Evolutionary conservation across 2,329 filamentous ascomycete species (phyloP), one percentile per base, ranked within the genome.

Genomic region (Cercospora sesami): DNA sequence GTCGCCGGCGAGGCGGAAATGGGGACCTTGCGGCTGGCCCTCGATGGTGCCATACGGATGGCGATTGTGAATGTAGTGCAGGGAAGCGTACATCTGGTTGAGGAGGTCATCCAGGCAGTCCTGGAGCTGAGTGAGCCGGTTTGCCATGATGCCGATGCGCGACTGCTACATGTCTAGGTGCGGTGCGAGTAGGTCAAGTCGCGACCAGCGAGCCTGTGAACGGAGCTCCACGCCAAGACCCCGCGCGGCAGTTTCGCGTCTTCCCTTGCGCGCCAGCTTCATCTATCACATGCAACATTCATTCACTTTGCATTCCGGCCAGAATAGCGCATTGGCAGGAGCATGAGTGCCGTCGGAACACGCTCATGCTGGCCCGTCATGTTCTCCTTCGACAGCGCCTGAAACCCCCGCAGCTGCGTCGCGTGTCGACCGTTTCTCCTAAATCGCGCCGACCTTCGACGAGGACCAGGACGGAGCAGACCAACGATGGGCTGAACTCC

Each of bases 121-220:
- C 80, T 96, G 92, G 67, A 95, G 84, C 79, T 95, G 92, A 1
- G 92, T 94, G 67, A 96, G 85, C 70, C 90, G 85, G 77, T 96
- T 92, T 30, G 73, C 74, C 75, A 76, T 76, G 30, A 48, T 70
- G 58, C 53, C 23, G 58, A n/a, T 62, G 12, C 21, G n/a, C n/a
- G 36, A 53, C 51, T 57, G 18, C 21, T 53, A 53, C 30, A 26
- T 45, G n/a, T 10, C 26, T 39, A 0, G 36, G 7, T 39, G 36
- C 16, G 36, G 42, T 55, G n/a, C 21, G 16, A 16, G 28, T 10
- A 30, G 21, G 14, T 39, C 16, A 39, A 39, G 36, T 39, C 36
- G 30, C 26, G 53, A 28, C 23, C 14, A 6, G 26, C 9, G 12
- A 26, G 7, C 26, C 10, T 7, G 16, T n/a, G 53, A 2, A n/a